These are phyloP conservation scores for Baudoinia panamericana DNA, from an alignment of 495 filamentous ascomycete genomes.

Conservation along the genomic window DNA sequence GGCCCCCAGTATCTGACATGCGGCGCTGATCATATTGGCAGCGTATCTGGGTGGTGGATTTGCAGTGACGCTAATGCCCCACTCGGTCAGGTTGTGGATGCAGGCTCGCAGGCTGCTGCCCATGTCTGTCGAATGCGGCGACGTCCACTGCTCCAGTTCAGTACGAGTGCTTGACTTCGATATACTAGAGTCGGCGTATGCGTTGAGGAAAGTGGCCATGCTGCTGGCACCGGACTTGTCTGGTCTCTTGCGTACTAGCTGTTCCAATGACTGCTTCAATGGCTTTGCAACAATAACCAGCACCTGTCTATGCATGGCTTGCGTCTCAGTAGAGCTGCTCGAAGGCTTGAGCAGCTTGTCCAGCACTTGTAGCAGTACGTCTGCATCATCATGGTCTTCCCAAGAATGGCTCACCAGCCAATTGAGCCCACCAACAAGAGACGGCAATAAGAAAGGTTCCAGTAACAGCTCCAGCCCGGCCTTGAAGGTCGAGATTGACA, in stretches of 20 bases:
- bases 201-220: slow-evolving; percentile 54
- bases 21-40: slow-evolving; percentile 57
- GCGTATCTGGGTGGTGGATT: slow-evolving; percentile 64
- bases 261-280: slow-evolving; percentile 60
- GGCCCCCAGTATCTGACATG: slow-evolving; percentile 58
- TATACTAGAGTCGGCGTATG: slow-evolving; percentile 53
- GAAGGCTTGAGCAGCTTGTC: slow-evolving; percentile 61
- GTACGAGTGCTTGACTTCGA: slow-evolving; percentile 50
- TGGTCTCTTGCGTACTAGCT: slow-evolving; percentile 56
- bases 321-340: slow-evolving; percentile 67
- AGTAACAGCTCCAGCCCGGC: slow-evolving; percentile 80
- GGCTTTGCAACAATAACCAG: slow-evolving; percentile 68
- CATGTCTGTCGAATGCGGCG: slow-evolving; percentile 41
- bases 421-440: slow-evolving; percentile 63
- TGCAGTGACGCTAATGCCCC: slow-evolving; percentile 49
- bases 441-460: slow-evolving; percentile 79
- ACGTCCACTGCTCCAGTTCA: slow-evolving; percentile 67
- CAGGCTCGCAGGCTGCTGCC: slow-evolving; percentile 48
- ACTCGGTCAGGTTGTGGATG: slow-evolving; percentile 55
- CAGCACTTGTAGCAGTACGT: slow-evolving; percentile 61
- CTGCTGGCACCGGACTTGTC: slow-evolving; percentile 57
- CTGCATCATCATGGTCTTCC: slow-evolving; percentile 41
- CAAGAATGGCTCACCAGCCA: slow-evolving; percentile 78
- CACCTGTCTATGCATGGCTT: slow-evolving; percentile 67
- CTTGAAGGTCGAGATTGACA: slow-evolving; percentile 72